Percentiles rank a stretch among this genome's conserved stretches.
Evolutionary conservation across 2,329 filamentous ascomycete species (phyloP).

Genomic region (Myriosclerotinia curreyana): DNA sequence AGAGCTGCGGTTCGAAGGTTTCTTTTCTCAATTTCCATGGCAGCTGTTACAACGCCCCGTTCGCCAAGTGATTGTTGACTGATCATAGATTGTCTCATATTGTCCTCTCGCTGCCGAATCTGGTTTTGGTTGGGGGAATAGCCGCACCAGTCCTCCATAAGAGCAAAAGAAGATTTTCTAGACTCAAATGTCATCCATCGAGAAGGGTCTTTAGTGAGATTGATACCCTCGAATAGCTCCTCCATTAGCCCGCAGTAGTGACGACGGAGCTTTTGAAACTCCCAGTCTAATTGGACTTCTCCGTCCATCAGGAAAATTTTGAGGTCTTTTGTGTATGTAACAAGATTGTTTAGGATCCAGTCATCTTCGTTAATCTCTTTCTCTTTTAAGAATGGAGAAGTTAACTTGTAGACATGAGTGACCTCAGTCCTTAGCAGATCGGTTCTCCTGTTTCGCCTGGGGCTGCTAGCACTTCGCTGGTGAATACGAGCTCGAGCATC

Average conservation of each 20-base stretch:
- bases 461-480: conserved; percentile 78
- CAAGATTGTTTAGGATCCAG: conserved; percentile 85
- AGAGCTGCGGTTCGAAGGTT: conserved; percentile 87
- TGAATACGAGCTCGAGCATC: conserved; percentile 85
- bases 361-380: conserved; percentile 79
- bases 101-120: conserved; percentile 77
- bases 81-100: conserved; percentile 80
- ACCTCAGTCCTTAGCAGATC: conserved; percentile 90
- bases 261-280: conserved; percentile 84
- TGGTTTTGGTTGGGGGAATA: conserved; percentile 88
- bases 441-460: conserved; percentile 76
- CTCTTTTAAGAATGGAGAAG: conserved; percentile 80
- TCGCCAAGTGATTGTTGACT: conserved; percentile 72
- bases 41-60: conserved; percentile 74
- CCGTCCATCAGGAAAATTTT: conserved; percentile 93
- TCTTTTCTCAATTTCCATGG: conserved; percentile 95
- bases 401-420: conserved; percentile 93
- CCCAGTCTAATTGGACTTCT: conserved; percentile 91
- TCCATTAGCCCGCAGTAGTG: conserved; percentile 95
- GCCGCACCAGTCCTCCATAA: conserved; percentile 99
- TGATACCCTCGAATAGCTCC: conserved; percentile 87
- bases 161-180: conserved; percentile 86
- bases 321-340: conserved; percentile 85
- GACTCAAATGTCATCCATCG: conserved; percentile 98
- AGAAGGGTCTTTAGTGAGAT: conserved; percentile 76